phyloP scores from a whole-genome alignment of 208 protist genomes.

The Baffinella frigidus region DNA sequence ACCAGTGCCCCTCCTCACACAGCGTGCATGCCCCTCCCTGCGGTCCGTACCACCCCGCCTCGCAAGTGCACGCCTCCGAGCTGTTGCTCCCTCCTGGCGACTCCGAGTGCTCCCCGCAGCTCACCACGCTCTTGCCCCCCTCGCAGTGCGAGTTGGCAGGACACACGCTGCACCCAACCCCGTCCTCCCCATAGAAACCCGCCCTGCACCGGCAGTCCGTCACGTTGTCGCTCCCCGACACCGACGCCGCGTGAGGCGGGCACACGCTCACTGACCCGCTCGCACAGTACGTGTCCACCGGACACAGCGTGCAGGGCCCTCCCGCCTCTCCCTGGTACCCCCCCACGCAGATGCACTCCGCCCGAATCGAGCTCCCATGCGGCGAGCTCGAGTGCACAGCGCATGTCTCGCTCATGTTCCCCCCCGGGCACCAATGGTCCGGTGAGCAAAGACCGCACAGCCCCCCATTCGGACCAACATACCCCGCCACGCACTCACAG shows the following conservation, averaged over 20 bases:
- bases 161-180: not conserved
- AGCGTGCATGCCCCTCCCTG: not conserved
- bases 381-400: not conserved
- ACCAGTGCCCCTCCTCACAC: not conserved
- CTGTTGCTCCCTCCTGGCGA: not conserved
- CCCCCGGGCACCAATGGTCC: not conserved
- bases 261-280: not conserved
- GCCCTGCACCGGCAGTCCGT: slow-evolving; percentile 29
- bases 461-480: not conserved
- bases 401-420: not conserved
- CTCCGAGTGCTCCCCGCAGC: not conserved
- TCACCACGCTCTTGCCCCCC: not conserved
- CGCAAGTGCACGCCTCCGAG: not conserved
- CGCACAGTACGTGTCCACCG: not conserved
- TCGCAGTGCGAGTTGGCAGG: not conserved
- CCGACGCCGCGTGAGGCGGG: not conserved
- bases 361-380: not conserved
- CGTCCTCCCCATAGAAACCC: not conserved
- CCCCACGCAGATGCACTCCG: not conserved
- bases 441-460: not conserved
- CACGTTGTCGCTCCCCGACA: not conserved
- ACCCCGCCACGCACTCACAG: not conserved
- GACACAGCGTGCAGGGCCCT: not conserved
- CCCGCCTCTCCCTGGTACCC: not conserved
- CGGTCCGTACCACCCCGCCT: not conserved